A percentile compares a stretch with the other conserved stretches of the same genome.
These are phyloP conservation scores for Rhazya stricta DNA, from an alignment of 257 asterid species.

Conservation along the genomic window DNA sequence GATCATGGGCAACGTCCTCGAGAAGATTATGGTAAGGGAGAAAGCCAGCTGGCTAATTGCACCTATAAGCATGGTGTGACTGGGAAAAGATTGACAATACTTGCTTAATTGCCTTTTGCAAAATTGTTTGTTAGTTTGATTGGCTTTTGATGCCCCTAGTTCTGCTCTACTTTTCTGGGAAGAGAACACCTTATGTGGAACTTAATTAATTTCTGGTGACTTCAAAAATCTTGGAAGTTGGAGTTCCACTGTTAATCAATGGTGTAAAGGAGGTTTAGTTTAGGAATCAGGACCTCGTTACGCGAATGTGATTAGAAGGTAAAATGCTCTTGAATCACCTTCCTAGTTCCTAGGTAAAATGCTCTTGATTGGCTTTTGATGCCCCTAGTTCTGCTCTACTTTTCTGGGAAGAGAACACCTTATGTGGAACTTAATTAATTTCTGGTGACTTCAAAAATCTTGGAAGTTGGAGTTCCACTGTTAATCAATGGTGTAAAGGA, in stretches of 20 bases:
- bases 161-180: too few relatives aligned
- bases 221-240: neutral
- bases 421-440: neutral
- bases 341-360: too few relatives aligned
- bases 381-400: neutral
- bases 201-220: neutral
- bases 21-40: conserved; percentile 84
- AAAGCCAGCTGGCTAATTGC: neutral
- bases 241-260: neutral
- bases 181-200: neutral
- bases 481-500: too few relatives aligned
- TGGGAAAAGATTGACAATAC: neutral
- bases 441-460: neutral
- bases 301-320: too few relatives aligned
- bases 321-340: too few relatives aligned
- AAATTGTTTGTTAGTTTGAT: neutral
- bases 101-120: neutral
- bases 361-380: neutral
- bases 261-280: too few relatives aligned
- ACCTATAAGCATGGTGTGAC: neutral
- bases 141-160: neutral
- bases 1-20: conserved; percentile 97
- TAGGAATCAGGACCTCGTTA: too few relatives aligned
- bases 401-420: too few relatives aligned
- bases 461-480: neutral